These are phyloP conservation scores for Camellia granthamiana DNA, from an alignment of 148 eudicot species.

Conservation along the genomic window DNA sequence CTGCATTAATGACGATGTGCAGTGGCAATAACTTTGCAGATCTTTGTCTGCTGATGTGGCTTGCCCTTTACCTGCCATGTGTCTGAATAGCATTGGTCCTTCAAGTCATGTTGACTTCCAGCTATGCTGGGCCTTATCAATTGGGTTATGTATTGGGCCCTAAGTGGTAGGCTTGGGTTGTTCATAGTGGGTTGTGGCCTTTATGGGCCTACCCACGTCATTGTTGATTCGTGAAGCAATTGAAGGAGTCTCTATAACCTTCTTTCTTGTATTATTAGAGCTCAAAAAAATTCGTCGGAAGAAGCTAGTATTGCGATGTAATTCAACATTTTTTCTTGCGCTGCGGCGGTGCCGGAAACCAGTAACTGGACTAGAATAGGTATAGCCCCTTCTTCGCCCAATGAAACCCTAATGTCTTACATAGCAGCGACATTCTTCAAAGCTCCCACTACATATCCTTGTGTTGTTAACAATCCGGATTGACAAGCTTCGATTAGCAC, in stretches of 20 bases:
- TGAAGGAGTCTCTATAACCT: slow-evolving; percentile 44
- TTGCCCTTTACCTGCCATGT: no score
- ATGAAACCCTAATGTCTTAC: slow-evolving; percentile 40
- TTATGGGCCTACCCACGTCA: no score
- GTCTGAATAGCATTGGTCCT: no score
- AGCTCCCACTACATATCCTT: slow-evolving; percentile 45
- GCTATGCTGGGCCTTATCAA: no score
- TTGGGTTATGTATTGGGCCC: no score
- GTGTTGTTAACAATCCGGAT: slow-evolving; percentile 36
- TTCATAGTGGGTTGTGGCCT: no score
- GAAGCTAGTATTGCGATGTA: slow-evolving; percentile 54
- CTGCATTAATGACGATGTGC: no score
- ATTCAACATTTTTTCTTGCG: slow-evolving; percentile 48
- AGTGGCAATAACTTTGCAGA: no score
- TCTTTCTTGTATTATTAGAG: slow-evolving; percentile 32
- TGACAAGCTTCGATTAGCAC: slow-evolving; percentile 44
- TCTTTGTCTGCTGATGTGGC: no score
- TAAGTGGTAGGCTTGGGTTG: no score
- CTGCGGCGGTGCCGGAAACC: slow-evolving; percentile 29
- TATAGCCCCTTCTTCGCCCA: slow-evolving; percentile 47
- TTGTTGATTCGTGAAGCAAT: slow-evolving; percentile 39
- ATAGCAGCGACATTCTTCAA: slow-evolving; percentile 37
- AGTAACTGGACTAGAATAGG: slow-evolving; percentile 45
- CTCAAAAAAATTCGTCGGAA: slow-evolving; percentile 32
- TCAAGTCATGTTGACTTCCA: no score